A percentile compares a stretch with the other conserved stretches of the same genome.
Evolutionary conservation across 352 stramenopile genomes (phyloP).

Genomic region (Phytophthora sp.): DNA sequence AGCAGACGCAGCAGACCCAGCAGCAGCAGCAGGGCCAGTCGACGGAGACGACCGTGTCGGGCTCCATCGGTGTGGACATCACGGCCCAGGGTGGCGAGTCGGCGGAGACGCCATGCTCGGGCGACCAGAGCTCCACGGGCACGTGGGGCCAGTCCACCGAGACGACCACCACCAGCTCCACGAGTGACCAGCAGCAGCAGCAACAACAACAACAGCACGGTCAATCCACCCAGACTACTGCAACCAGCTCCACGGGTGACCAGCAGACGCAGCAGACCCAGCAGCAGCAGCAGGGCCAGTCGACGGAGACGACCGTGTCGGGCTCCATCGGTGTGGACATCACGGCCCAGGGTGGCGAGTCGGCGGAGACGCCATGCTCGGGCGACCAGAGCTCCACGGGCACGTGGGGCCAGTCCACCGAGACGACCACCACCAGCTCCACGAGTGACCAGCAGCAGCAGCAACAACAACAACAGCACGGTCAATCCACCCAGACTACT

Average conservation of each 20-base stretch:
- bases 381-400: constrained; percentile 5
- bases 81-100: too few species aligned
- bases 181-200: too few species aligned
- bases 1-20: not conserved
- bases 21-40: not conserved
- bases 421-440: not conserved
- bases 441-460: not conserved
- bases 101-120: too few species aligned
- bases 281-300: not conserved
- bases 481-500: not conserved
- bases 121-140: too few species aligned
- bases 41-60: not conserved
- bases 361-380: constrained; percentile 8
- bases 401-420: not conserved
- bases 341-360: constrained; percentile 4
- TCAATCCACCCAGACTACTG: too few species aligned
- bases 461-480: not conserved
- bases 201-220: too few species aligned
- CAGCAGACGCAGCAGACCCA: too few species aligned
- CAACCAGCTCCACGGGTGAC: too few species aligned
- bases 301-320: not conserved
- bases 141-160: too few species aligned
- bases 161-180: too few species aligned
- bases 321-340: constrained; percentile 3
- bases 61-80: not conserved